These are phyloP conservation scores for Acanthamoeba triangularis DNA, from an alignment of 208 protist species.

Conservation along the genomic window DNA sequence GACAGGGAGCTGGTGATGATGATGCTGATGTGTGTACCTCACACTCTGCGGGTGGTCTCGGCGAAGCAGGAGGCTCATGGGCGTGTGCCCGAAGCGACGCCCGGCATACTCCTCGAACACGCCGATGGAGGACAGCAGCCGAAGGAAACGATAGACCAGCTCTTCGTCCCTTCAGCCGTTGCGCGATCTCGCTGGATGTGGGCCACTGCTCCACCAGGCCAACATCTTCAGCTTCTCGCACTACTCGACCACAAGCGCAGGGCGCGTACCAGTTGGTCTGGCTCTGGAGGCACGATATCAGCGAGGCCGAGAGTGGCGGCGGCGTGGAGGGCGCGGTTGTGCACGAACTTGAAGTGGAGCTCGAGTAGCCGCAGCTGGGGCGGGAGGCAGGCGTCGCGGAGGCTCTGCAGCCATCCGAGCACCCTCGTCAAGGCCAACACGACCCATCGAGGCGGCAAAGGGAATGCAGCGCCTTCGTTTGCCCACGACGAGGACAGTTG, in stretches of 20 bases:
- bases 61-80: slow-evolving; percentile 35
- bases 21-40: not conserved
- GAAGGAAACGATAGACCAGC: slow-evolving; percentile 39
- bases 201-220: not conserved
- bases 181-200: slow-evolving; percentile 11
- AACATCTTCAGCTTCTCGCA: not conserved
- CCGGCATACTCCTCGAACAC: slow-evolving; percentile 70
- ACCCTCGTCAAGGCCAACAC: not conserved
- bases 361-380: slow-evolving; percentile 46
- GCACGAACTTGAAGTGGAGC: slow-evolving; percentile 5
- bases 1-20: not conserved
- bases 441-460: slow-evolving; percentile 41
- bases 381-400: not conserved
- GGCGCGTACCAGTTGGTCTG: not conserved
- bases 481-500: not conserved
- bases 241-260: too few species aligned
- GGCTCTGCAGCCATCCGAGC: not conserved
- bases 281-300: not conserved
- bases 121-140: slow-evolving; percentile 45
- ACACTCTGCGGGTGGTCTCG: slow-evolving; percentile 41
- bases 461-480: not conserved
- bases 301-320: not conserved
- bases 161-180: slow-evolving; percentile 27
- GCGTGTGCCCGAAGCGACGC: slow-evolving; percentile 29
- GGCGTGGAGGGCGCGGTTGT: slow-evolving; percentile 60